Conservation (phyloP, 305 asterid genomes). For the Rubia peregrina region DNA sequence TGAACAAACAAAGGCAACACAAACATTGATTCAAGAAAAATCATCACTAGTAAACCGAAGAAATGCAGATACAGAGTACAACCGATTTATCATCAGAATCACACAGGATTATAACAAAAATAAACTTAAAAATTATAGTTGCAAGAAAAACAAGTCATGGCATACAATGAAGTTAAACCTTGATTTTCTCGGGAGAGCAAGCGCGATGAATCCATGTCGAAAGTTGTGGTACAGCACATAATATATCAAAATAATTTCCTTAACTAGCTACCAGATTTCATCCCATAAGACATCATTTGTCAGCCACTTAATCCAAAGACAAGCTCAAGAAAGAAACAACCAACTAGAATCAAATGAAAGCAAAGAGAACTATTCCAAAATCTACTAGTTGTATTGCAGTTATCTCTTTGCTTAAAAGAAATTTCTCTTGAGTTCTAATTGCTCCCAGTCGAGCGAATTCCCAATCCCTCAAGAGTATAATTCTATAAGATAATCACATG, state of each 20-base stretch:
- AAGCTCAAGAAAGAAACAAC: neutral
- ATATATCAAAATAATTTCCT: neutral
- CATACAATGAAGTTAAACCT: neutral
- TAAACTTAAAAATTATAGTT: neutral
- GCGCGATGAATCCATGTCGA: neutral
- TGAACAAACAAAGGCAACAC: neutral
- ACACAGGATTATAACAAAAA: neutral
- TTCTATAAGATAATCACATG: neutral
- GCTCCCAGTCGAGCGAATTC: neutral
- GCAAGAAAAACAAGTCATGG: neutral
- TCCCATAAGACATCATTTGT: neutral
- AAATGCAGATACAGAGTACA: neutral
- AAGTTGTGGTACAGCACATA: neutral
- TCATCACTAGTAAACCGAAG: neutral
- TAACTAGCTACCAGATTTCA: neutral
- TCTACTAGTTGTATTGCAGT: constrained; percentile 2
- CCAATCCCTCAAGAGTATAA: neutral
- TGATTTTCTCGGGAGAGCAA: neutral
- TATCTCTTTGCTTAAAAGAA: neutral
- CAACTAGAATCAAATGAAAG: neutral
- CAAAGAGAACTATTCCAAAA: neutral
- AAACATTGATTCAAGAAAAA: neutral
- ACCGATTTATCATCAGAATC: neutral
- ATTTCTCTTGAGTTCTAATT: neutral
- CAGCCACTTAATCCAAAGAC: neutral